Evolutionary conservation across 495 filamentous ascomycete species (phyloP).

Genomic region (Neurospora sp.): DNA sequence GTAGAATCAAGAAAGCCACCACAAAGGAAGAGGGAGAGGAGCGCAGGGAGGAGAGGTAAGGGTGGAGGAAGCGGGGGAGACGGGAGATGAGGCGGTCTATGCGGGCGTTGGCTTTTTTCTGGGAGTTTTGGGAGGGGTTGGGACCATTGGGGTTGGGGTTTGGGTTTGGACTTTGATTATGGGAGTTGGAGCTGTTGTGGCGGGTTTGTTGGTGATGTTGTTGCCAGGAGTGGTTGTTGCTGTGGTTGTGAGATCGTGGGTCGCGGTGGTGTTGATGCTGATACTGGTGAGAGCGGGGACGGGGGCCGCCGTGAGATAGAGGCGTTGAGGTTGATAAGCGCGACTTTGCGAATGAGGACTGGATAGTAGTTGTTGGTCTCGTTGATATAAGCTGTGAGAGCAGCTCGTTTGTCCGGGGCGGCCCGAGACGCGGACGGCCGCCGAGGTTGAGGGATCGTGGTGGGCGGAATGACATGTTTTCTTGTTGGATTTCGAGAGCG

Average conservation of each 20-base stretch:
- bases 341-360: not conserved
- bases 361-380: not conserved
- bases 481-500: not conserved
- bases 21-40: slow-evolving; percentile 73
- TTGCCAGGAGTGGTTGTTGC: too few relatives aligned
- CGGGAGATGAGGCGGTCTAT: slow-evolving; percentile 50
- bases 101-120: slow-evolving; percentile 19
- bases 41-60: slow-evolving; percentile 56
- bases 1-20: slow-evolving; percentile 76
- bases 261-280: not conserved
- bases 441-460: not conserved
- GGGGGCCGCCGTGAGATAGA: not conserved
- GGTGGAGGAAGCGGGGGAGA: slow-evolving; percentile 46
- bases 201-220: not conserved
- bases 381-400: not conserved
- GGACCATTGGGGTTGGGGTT: not conserved
- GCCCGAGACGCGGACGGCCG: not conserved
- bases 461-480: not conserved
- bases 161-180: too few relatives aligned
- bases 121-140: too few relatives aligned
- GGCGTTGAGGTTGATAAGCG: not conserved
- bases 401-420: not conserved
- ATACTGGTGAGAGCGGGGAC: not conserved
- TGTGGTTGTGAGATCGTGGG: too few relatives aligned
- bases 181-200: not conserved